A percentile compares a stretch with the other conserved stretches of the same genome.
Evolutionary conservation across 192 early-diverging fungal genomes (phyloP).

Genomic region (Chytriomyces confervae): DNA sequence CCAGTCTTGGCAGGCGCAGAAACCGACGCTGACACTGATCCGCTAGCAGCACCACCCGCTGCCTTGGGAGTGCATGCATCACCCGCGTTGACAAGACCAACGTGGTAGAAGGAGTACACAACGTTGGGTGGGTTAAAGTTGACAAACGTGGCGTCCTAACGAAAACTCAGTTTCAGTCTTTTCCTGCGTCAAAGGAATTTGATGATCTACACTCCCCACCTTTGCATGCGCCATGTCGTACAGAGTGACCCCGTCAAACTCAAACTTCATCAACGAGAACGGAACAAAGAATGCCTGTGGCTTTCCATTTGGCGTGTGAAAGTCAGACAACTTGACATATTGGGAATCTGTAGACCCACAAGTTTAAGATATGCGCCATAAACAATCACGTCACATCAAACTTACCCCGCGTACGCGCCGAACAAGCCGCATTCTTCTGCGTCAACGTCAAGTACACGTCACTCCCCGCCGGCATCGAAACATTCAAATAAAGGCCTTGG

Average conservation of each 20-base stretch:
- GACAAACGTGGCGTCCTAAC: slow-evolving; percentile 26
- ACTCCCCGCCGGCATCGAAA: slow-evolving; percentile 31
- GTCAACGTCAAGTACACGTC: slow-evolving; percentile 37
- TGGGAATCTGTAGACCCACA: not conserved
- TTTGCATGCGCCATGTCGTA: slow-evolving; percentile 24
- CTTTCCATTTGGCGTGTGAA: slow-evolving; percentile 21
- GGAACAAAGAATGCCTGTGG: slow-evolving; percentile 14
- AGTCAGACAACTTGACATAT: slow-evolving; percentile 20
- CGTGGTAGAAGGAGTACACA: slow-evolving; percentile 24
- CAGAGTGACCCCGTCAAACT: slow-evolving; percentile 15
- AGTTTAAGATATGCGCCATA: not conserved
- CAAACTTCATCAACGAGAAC: slow-evolving; percentile 3
- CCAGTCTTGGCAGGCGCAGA: not conserved
- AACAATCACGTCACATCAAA: not conserved
- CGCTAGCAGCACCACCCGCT: not conserved
- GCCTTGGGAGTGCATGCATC: slow-evolving; percentile 3
- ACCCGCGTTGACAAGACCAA: slow-evolving; percentile 22
- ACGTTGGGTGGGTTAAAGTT: slow-evolving; percentile 26
- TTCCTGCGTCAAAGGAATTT: too few species aligned
- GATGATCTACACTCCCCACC: too few species aligned
- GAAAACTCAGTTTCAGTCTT: too few species aligned
- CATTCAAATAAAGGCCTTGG: slow-evolving; percentile 29
- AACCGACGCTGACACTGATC: not conserved
- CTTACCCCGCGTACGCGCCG: slow-evolving; percentile 10
- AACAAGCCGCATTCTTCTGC: slow-evolving; percentile 25